Evolutionary conservation across 2,329 filamentous ascomycete species (phyloP).

Genomic region (Fusarium sp.): DNA sequence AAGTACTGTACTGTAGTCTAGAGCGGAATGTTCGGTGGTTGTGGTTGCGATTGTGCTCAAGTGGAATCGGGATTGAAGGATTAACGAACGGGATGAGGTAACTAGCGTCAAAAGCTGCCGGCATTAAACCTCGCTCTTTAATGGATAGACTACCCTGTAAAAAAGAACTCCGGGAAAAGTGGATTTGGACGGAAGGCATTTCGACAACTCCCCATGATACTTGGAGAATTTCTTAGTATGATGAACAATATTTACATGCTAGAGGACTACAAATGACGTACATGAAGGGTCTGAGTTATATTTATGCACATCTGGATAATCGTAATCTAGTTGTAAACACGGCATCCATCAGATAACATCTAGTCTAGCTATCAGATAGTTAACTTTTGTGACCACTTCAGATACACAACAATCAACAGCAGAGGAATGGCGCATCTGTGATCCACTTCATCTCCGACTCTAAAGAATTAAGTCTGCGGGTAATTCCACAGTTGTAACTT

Average conservation of each 20-base stretch:
- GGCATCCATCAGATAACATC: neutral
- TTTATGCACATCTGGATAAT: neutral
- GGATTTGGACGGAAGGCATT: neutral
- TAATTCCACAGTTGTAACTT: neutral
- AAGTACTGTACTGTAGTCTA: neutral
- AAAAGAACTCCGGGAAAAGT: neutral
- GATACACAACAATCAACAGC: neutral
- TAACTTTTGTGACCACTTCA: neutral
- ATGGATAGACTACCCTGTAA: neutral
- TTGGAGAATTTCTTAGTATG: neutral
- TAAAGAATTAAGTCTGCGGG: neutral
- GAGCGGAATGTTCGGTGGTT: slow-evolving; percentile 24
- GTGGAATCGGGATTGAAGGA: slow-evolving; percentile 3
- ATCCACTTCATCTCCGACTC: slow-evolving; percentile 6
- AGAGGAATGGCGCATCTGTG: neutral
- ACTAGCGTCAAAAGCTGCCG: slow-evolving; percentile 13
- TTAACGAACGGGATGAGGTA: slow-evolving; percentile 4
- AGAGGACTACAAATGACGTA: neutral
- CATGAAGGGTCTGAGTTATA: neutral
- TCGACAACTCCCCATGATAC: neutral
- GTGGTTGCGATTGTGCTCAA: neutral
- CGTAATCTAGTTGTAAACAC: neutral
- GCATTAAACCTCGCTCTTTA: neutral
- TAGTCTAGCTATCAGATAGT: neutral
- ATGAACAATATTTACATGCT: neutral